Percentiles rank a stretch among this genome's conserved stretches.
These are phyloP conservation scores for Fusarium albosuccineum DNA, from an alignment of 2,329 filamentous ascomycete genomes.

Conservation along the genomic window DNA sequence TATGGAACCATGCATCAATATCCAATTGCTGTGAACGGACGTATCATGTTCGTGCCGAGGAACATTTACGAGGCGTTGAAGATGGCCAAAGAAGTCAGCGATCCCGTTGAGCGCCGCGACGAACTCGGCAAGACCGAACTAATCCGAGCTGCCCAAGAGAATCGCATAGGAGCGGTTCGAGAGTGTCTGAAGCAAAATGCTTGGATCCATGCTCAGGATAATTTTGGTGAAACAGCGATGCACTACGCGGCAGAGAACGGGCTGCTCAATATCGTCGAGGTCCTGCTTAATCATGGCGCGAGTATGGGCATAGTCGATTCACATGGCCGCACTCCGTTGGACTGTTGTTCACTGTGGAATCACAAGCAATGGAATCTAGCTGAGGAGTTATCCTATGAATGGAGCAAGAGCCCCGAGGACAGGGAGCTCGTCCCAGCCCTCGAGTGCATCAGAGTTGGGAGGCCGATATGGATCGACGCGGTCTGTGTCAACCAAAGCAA, in stretches of 20 bases:
- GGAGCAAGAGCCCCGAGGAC: not conserved
- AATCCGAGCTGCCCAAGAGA: not conserved
- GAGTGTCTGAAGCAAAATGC: not conserved
- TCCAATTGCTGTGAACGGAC: conserved; percentile 5
- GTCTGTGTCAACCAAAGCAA: conserved; percentile 1
- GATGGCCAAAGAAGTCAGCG: not conserved
- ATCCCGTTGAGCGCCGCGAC: not conserved
- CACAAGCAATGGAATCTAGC: not conserved
- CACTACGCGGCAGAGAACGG: conserved; percentile 6
- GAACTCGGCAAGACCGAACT: not conserved
- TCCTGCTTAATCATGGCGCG: conserved; percentile 2
- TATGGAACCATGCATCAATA: conserved; percentile 6
- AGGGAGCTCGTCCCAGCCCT: not conserved
- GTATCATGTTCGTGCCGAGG: not conserved
- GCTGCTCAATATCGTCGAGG: not conserved
- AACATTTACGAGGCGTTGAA: conserved; percentile 12
- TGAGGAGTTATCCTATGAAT: not conserved
- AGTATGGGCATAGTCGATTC: conserved; percentile 4
- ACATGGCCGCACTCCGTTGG: not conserved
- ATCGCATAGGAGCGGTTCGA: not conserved
- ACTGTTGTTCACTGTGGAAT: not conserved
- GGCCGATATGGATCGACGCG: conserved; percentile 19
- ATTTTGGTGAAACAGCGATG: conserved; percentile 3
- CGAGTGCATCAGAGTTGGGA: not conserved
- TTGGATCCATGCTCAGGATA: conserved; percentile 3